Base-by-base conservation (phyloP, 2,329 filamentous ascomycete species). In the Endothia cerciana region DNA sequence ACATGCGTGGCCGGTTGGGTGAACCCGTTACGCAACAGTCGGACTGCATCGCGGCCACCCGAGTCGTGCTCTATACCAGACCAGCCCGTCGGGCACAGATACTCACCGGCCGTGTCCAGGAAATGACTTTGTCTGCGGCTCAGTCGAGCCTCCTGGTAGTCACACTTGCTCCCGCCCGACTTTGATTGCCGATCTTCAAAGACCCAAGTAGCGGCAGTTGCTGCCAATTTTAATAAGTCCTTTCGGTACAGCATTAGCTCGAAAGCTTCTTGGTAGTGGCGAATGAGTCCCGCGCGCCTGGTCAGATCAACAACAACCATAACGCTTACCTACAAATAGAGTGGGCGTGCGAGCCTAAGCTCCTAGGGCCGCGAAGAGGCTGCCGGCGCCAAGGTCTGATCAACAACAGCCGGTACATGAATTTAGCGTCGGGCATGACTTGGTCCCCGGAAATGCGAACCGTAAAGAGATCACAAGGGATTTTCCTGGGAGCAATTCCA, bases 11-110 rank as follows among this genome's bases (percentile, higher is more conserved):
- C 10, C 38, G 38, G 58, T 45, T 62, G 51, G 22, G 56, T 38
- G 15, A 60, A 36, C 25, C 19, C 10, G 57, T 65, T 57, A 47
- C 58, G 58, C 63, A 56, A 19, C 63, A 59, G 53, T 30, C n/a
- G 30, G 49, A 28, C 45, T 61, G 43, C 64, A 61, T 55, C 45
- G 43, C 36, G 55, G 30, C 53, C 49, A 19, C 59, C 30, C 30
- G 63, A 60, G 28, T 60, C 43, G 53, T 28, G 30, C 45, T 43
- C 25, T 28, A 25, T 49, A 36, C 22, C 43, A 36, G n/a, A 45
- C 47, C 60, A 63, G 19, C 25, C 49, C 41, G 15, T 38, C 43
- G 28, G 45, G 25, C 41, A 19, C 40, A 59, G 19, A 19, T 25
- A 45, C 55, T n/a, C 2, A 33, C 33, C 57, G 40, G 40, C 25